Evolutionary conservation across 345 rosid genomes (phyloP).

Genomic region (Luvunga scandens): DNA sequence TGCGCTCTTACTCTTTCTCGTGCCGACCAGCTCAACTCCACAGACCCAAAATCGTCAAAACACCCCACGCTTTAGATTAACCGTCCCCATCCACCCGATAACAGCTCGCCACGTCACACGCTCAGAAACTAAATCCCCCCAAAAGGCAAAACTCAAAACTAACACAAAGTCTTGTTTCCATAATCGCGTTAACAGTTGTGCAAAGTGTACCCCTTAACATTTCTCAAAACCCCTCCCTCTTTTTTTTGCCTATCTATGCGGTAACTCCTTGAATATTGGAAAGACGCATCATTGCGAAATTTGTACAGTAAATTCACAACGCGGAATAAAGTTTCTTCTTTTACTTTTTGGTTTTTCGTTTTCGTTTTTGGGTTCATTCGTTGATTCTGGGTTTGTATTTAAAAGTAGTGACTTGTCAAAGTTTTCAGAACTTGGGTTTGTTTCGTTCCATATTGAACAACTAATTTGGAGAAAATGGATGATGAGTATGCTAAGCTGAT

Average conservation of each 20-base stretch:
- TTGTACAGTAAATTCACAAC: not conserved
- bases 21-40: not conserved
- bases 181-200: not conserved
- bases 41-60: not conserved
- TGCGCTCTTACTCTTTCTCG: not conserved
- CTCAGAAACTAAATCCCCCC: not conserved
- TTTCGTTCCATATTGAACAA: not conserved
- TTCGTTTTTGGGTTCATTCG: not conserved
- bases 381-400: not conserved
- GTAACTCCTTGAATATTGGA: slow-evolving; percentile 46
- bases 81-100: not conserved
- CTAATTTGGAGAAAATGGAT: slow-evolving; percentile 39
- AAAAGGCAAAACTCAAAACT: not conserved
- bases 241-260: not conserved
- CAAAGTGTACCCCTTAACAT: slow-evolving; percentile 8
- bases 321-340: not conserved
- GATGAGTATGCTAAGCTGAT: slow-evolving; percentile 85
- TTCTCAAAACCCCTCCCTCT: not conserved
- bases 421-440: slow-evolving; percentile 5
- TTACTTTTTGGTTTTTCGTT: not conserved
- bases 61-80: not conserved
- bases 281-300: slow-evolving; percentile 18
- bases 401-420: not conserved
- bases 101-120: slow-evolving; percentile 13
- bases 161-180: not conserved